Conservation (phyloP, 129 eudicot species). For the Centrapalus pauciflorus region DNA sequence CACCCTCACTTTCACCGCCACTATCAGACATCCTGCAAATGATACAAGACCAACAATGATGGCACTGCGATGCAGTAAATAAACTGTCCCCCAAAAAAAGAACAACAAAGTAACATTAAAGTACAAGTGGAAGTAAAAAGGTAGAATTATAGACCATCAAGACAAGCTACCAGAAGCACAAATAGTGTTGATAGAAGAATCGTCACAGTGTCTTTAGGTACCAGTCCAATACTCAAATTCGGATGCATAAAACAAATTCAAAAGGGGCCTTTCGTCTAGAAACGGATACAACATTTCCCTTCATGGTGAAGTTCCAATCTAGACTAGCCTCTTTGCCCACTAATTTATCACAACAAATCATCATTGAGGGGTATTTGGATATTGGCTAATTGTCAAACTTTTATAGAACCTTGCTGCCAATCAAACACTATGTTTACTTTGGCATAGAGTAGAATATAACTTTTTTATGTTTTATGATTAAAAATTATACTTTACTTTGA, state of each 20-base stretch:
- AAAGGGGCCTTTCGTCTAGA: constrained; percentile 8
- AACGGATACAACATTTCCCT: background rate
- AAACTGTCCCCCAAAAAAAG: background rate
- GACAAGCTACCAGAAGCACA: background rate
- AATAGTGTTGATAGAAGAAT: background rate
- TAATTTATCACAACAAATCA: background rate
- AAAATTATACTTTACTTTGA: too few species aligned
- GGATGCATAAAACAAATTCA: background rate
- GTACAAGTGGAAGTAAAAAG: background rate
- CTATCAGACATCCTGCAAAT: constrained; percentile 48
- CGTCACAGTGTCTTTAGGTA: background rate
- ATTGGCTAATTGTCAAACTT: background rate
- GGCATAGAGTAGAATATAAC: too few species aligned
- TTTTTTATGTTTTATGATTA: too few species aligned
- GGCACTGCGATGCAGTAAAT: background rate
- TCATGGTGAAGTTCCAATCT: background rate
- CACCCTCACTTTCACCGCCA: constrained; percentile 35
- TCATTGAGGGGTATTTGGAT: background rate
- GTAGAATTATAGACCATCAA: background rate
- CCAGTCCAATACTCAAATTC: too few species aligned
- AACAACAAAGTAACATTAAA: background rate
- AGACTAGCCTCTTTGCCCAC: background rate
- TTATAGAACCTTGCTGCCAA: background rate
- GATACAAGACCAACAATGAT: constrained; percentile 10
- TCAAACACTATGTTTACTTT: background rate